These are phyloP conservation scores for Trichosporon sp. DNA, from an alignment of 1,284 basidiomycete genomes.

Conservation along the genomic window DNA sequence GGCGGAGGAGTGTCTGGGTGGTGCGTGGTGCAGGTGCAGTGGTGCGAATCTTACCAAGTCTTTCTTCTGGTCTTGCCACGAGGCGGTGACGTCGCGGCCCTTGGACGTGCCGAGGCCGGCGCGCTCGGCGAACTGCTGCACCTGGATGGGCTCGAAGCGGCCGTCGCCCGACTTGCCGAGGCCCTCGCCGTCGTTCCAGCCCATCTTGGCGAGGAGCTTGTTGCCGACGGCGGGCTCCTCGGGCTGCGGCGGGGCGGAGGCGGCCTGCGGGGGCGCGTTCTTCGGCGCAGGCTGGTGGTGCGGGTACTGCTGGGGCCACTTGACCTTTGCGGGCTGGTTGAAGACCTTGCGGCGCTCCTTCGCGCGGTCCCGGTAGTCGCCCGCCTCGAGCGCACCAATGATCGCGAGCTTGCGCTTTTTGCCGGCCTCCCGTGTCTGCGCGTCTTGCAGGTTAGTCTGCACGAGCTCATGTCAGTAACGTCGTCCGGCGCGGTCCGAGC, in stretches of 20 bases:
- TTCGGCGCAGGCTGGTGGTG: constrained; percentile 1
- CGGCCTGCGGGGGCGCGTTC: not conserved
- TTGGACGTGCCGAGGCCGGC: constrained; percentile 83
- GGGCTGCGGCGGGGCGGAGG: not conserved
- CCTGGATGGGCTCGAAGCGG: constrained; percentile 75
- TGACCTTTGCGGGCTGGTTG: constrained; percentile 73
- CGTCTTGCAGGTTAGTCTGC: constrained; percentile 77
- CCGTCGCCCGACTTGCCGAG: constrained; percentile 75
- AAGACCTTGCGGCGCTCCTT: constrained; percentile 80
- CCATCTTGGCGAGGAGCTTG: constrained; percentile 90
- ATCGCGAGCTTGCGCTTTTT: constrained; percentile 62
- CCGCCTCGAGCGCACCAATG: constrained; percentile 41
- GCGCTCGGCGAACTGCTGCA: constrained; percentile 77
- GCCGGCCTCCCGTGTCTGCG: constrained; percentile 64
- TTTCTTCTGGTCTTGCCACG: constrained; percentile 6
- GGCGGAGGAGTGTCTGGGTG: not conserved
- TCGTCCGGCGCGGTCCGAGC: constrained; percentile 16
- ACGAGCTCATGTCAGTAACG: constrained; percentile 7
- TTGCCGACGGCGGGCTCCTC: constrained; percentile 60
- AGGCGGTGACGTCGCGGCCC: constrained; percentile 58
- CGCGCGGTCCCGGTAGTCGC: constrained; percentile 84
- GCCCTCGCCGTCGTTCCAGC: constrained; percentile 85
- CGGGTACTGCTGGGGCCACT: constrained; percentile 55
- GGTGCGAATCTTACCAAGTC: not conserved
- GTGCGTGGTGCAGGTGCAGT: too few relatives aligned